phyloP scores from a whole-genome alignment of 495 filamentous ascomycete genomes.

The Aspergillus baeticus region DNA sequence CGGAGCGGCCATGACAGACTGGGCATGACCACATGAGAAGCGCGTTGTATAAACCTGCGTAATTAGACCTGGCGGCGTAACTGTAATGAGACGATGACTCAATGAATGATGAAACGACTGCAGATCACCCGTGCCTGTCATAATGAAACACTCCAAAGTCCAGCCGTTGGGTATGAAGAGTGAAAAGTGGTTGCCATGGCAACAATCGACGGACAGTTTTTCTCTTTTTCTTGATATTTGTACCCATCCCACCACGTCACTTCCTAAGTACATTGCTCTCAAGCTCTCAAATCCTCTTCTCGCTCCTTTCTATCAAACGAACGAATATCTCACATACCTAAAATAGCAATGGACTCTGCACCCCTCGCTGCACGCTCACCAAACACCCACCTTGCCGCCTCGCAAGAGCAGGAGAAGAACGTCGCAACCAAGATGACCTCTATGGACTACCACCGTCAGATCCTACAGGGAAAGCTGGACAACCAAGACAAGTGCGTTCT shows the following conservation, averaged over 20 bases:
- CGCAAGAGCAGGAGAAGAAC: conserved; percentile 34
- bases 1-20: not conserved
- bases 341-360: conserved; percentile 33
- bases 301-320: not conserved
- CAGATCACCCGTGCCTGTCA: not conserved
- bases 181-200: conserved; percentile 37
- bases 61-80: not conserved
- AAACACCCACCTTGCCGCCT: conserved; percentile 41
- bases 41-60: no score
- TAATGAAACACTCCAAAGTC: not conserved
- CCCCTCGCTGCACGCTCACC: conserved; percentile 44
- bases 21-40: no score
- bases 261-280: not conserved
- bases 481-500: conserved; percentile 61
- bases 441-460: conserved; percentile 80
- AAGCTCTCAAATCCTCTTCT: not conserved
- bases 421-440: conserved; percentile 31
- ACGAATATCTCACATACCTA: not conserved
- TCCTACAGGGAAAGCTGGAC: conserved; percentile 70
- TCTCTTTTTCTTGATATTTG: conserved; percentile 16
- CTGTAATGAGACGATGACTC: conserved; percentile 3
- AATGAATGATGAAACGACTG: conserved; percentile 3
- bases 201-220: conserved; percentile 44
- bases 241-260: conserved; percentile 8
- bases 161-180: conserved; percentile 5